Base-by-base conservation (phyloP, 306 rosid genomes). In the Prinsepia uniflora region DNA sequence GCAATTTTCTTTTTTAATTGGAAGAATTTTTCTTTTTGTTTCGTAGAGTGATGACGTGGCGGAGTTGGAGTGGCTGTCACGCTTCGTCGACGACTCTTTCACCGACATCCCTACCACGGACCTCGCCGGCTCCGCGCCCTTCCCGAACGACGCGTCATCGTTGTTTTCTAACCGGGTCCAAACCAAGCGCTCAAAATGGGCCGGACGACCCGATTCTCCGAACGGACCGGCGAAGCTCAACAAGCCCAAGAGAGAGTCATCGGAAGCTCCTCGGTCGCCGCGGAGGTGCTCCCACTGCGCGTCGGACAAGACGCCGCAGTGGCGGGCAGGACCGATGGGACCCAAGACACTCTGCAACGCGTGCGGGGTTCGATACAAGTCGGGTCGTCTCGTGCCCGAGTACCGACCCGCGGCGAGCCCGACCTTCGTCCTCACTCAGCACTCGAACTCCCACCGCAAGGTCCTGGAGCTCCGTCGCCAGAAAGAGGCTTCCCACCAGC, bases 391-490 rank as follows among this genome's bases (percentile, higher is more conserved):
- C 3, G 82, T 85, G 13, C 93, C 93, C 0, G 90, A 88, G 61
- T 88, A 88, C 77, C 79, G 88, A 3, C 90, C 93, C 2, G 90
- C 93, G 0, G 82, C 87, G 1, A 88, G 93, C 63, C 90, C 90
- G 12, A 83, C 93, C 0, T 88, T 88, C 42, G 77, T 87, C 47
- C 74, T 83, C 7, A 81, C 89, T 7, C 73, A 83, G 84, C 93
- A 88, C 78, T 85, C 93, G n/a, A 88, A 88, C 79, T 88, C 93
- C 9, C 93, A 88, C 69, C 84, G 87, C 42, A 85, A 88, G 76
- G 88, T 88, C 18, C 59, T 88, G 75, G 90, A 88, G 82, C 84
- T 82, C 59, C 86, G 86, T 5, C 83, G 86, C 6, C 83, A 82
- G 65, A 82, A 82, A 45, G 86, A 82, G 75, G 41, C 65, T 7